These are phyloP conservation scores for Plasmodium vivax DNA, from an alignment of 169 alveolate species.

Conservation along the genomic window DNA sequence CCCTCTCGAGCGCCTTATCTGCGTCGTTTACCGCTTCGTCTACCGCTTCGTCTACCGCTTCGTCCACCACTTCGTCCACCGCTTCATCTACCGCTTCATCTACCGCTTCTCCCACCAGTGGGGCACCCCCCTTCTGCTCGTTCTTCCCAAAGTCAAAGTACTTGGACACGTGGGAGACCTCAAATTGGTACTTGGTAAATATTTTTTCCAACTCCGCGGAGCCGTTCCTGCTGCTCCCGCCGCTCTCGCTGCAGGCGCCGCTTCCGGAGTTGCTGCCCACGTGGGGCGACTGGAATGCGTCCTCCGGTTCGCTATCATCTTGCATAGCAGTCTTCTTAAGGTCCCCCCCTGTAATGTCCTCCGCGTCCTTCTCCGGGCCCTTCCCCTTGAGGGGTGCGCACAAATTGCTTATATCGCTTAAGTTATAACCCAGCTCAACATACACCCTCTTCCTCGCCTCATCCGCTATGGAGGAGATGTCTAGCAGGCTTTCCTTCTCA, in stretches of 20 bases:
- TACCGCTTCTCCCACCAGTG: too few species aligned
- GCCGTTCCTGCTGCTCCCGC: slow-evolving; percentile 7
- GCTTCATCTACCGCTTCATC: too few species aligned
- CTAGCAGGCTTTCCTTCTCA: not conserved
- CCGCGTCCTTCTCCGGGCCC: not conserved
- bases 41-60: not conserved
- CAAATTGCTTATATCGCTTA: not conserved
- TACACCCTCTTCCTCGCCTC: slow-evolving; percentile 25
- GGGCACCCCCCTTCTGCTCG: slow-evolving; percentile 4
- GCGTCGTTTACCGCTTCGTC: not conserved
- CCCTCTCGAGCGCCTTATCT: not conserved
- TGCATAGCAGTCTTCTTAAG: not conserved
- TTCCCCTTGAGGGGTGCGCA: not conserved
- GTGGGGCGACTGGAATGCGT: not conserved
- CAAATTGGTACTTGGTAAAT: slow-evolving; percentile 37
- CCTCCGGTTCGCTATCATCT: slow-evolving; percentile 2
- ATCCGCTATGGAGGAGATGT: slow-evolving; percentile 31
- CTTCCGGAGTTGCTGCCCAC: not conserved
- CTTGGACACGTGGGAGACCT: slow-evolving; percentile 53
- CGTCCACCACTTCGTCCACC: not conserved
- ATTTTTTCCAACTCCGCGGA: slow-evolving; percentile 46
- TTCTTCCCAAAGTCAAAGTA: slow-evolving; percentile 37
- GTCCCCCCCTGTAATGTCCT: not conserved
- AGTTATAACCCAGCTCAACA: slow-evolving; percentile 27
- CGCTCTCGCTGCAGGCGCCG: not conserved